Evolutionary conservation across 441 rosid genomes (phyloP).

Genomic region (Omphalea diandra): DNA sequence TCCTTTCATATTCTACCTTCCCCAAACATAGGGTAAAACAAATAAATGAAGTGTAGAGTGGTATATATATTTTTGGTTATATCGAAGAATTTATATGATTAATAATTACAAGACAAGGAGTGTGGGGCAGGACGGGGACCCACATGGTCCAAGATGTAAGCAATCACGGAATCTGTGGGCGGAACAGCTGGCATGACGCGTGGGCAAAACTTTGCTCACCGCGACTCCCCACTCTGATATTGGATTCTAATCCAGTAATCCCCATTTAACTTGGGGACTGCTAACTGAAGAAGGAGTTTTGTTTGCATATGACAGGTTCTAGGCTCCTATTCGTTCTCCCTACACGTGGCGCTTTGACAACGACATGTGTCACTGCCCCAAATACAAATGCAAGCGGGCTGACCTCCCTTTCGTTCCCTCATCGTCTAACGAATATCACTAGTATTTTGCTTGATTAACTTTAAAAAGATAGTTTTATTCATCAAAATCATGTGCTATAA

Average conservation of each 20-base stretch:
- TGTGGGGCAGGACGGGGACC: background rate
- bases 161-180: conserved; percentile 25
- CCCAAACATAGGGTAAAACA: too few species aligned
- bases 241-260: background rate
- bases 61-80: too few species aligned
- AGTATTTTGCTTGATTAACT: too few species aligned
- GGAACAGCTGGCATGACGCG: conserved; percentile 38
- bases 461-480: too few species aligned
- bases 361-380: conserved; percentile 14
- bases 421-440: too few species aligned
- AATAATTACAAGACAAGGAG: background rate
- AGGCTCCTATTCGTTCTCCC: background rate
- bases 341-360: background rate
- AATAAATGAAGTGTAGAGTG: too few species aligned
- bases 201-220: conserved; percentile 15
- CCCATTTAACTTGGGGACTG: background rate
- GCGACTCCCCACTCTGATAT: background rate
- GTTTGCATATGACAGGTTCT: conserved; percentile 10
- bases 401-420: too few species aligned
- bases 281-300: background rate
- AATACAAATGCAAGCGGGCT: too few species aligned
- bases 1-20: too few species aligned
- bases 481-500: too few species aligned
- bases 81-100: too few species aligned
- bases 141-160: conserved; percentile 8